phyloP scores from a whole-genome alignment of 179 eudicot genomes.

The Spinacia oleracea region DNA sequence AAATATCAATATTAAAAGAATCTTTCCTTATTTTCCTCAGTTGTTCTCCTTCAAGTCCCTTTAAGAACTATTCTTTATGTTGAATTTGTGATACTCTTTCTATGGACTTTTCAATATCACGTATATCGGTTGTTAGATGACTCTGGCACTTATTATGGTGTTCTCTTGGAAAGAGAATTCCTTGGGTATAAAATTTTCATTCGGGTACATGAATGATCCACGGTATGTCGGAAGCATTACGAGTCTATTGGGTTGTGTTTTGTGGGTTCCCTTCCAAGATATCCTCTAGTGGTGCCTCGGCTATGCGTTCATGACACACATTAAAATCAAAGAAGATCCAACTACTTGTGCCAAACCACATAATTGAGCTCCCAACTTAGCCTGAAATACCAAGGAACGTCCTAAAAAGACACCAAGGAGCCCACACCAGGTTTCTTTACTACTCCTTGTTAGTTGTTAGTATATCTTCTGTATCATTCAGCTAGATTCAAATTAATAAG shows the following conservation, averaged over 20 bases:
- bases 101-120: slow-evolving; percentile 39
- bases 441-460: slow-evolving; percentile 2
- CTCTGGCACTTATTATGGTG: slow-evolving; percentile 91
- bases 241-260: slow-evolving; percentile 81
- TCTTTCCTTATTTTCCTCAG: neutral
- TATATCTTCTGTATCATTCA: slow-evolving; percentile 4
- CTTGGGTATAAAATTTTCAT: slow-evolving; percentile 96
- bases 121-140: slow-evolving; percentile 94
- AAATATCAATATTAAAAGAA: too few relatives aligned
- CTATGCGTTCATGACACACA: slow-evolving; percentile 67
- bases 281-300: slow-evolving; percentile 80
- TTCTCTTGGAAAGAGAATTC: slow-evolving; percentile 79
- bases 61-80: neutral
- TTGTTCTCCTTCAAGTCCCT: neutral
- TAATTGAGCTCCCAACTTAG: slow-evolving; percentile 43
- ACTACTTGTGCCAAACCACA: slow-evolving; percentile 74
- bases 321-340: slow-evolving; percentile 84
- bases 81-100: neutral
- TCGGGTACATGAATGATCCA: slow-evolving; percentile 85
- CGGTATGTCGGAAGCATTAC: slow-evolving; percentile 91
- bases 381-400: too few relatives aligned
- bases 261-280: slow-evolving; percentile 84
- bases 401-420: slow-evolving; percentile 12
- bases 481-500: neutral
- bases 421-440: neutral